phyloP scores from a whole-genome alignment of 129 eudicot genomes.

The Ambrosia trifida region DNA sequence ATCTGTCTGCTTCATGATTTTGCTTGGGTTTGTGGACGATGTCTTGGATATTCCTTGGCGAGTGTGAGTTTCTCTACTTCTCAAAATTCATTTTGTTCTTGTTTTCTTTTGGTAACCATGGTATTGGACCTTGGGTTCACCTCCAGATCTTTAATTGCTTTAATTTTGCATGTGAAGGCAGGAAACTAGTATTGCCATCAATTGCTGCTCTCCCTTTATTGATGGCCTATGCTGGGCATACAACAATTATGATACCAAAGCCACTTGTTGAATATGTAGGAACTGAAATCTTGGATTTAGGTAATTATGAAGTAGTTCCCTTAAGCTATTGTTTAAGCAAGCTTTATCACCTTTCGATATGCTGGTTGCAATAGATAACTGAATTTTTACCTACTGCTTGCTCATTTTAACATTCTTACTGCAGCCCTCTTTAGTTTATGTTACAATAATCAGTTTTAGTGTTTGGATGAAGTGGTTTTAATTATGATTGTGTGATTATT shows the following conservation, averaged over 20 bases:
- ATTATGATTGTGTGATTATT: not conserved
- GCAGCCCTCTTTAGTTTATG: not conserved
- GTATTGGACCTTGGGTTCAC: not conserved
- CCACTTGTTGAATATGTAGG: slow-evolving; percentile 87
- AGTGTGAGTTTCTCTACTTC: slow-evolving; percentile 68
- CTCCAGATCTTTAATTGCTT: slow-evolving; percentile 19
- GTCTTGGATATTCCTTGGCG: slow-evolving; percentile 99
- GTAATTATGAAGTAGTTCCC: slow-evolving; percentile 34
- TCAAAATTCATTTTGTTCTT: not conserved
- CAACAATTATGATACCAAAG: slow-evolving; percentile 90
- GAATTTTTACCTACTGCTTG: not conserved
- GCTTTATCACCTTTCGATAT: slow-evolving; percentile 10
- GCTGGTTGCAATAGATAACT: not conserved
- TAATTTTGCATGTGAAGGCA: slow-evolving; percentile 46
- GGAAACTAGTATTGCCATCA: slow-evolving; percentile 87
- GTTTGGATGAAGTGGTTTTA: not conserved
- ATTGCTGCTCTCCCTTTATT: slow-evolving; percentile 94
- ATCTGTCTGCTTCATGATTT: slow-evolving; percentile 91
- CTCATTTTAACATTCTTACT: slow-evolving; percentile 15
- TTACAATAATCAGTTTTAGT: not conserved
- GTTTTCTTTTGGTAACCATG: not conserved
- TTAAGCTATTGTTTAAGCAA: not conserved
- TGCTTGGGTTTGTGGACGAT: slow-evolving; percentile 97
- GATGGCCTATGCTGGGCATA: slow-evolving; percentile 99
- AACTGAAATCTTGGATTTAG: slow-evolving; percentile 74